phyloP scores from a whole-genome alignment of 1,284 basidiomycete species.

The Pholiota adiposa region DNA sequence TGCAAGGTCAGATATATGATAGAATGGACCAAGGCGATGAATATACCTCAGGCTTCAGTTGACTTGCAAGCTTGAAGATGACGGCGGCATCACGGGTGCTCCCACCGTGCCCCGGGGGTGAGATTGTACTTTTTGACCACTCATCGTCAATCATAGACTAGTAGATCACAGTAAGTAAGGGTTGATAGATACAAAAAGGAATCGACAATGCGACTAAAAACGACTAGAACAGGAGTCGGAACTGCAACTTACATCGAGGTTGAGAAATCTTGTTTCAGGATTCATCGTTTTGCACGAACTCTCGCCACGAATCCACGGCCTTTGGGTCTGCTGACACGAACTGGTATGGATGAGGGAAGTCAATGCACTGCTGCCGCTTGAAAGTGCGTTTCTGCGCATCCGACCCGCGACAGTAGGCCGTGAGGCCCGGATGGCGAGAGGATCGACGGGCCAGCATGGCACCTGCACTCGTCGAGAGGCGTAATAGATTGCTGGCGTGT shows the following conservation, averaged over 20 bases:
- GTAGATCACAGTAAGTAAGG: constrained; percentile 27
- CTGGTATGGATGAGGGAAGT: constrained; percentile 26
- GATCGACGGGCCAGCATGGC: constrained; percentile 45
- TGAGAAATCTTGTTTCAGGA: constrained; percentile 69
- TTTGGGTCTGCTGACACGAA: constrained; percentile 35
- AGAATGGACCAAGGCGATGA: constrained; percentile 7
- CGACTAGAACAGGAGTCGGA: neutral
- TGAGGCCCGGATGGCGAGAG: constrained; percentile 57
- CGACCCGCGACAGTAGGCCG: constrained; percentile 51
- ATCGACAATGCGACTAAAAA: constrained; percentile 5
- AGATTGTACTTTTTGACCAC: constrained; percentile 69
- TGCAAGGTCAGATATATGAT: constrained; percentile 31
- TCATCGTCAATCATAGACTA: constrained; percentile 72
- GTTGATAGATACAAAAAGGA: constrained; percentile 24
- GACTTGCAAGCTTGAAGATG: constrained; percentile 83
- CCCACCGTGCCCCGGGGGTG: constrained; percentile 68
- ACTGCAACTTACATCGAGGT: constrained; percentile 67
- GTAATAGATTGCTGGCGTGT: constrained; percentile 41
- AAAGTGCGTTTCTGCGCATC: constrained; percentile 59
- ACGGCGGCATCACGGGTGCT: constrained; percentile 73
- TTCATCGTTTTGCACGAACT: constrained; percentile 77
- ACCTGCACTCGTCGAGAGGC: constrained; percentile 28
- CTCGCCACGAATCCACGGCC: constrained; percentile 66
- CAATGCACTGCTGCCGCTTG: constrained; percentile 16
- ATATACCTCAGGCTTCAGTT: constrained; percentile 74